These are phyloP conservation scores for Excoecaria agallocha DNA, from an alignment of 345 rosid species.

Conservation along the genomic window DNA sequence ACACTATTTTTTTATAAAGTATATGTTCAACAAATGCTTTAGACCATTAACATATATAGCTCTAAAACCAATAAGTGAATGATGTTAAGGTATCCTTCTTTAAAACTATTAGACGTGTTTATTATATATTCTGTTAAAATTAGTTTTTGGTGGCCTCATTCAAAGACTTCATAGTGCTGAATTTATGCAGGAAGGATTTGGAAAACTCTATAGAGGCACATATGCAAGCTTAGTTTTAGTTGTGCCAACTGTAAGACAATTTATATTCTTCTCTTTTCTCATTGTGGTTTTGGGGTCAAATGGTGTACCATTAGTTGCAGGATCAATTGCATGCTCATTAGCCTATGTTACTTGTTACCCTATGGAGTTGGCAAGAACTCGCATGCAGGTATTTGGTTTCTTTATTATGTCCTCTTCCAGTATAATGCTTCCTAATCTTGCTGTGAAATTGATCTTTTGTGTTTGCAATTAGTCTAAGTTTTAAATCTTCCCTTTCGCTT, in stretches of 20 bases:
- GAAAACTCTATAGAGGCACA: constrained; percentile 90
- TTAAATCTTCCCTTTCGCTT: too few species aligned
- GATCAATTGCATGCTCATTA: constrained; percentile 77
- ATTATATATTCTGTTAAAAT: not conserved
- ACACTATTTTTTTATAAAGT: not conserved
- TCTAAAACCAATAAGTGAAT: not conserved
- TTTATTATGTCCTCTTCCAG: not conserved
- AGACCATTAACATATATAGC: not conserved
- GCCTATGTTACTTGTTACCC: constrained; percentile 92
- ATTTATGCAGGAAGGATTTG: constrained; percentile 75
- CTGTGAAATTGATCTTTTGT: not conserved
- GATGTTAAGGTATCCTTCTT: not conserved
- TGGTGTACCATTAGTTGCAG: constrained; percentile 64
- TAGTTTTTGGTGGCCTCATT: not conserved
- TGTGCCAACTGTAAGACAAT: constrained; percentile 68
- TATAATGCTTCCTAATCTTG: not conserved
- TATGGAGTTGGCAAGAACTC: constrained; percentile 91
- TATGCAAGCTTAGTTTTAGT: constrained; percentile 94
- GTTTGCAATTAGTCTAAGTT: too few species aligned
- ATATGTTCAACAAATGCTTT: not conserved
- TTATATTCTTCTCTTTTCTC: not conserved
- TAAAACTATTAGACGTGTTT: not conserved
- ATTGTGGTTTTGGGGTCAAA: not conserved
- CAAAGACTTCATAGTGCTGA: constrained; percentile 27
- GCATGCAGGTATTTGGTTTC: constrained; percentile 72